phyloP scores from a whole-genome alignment of 768 basidiomycete species.

The Pleurotus citrinopileatus region DNA sequence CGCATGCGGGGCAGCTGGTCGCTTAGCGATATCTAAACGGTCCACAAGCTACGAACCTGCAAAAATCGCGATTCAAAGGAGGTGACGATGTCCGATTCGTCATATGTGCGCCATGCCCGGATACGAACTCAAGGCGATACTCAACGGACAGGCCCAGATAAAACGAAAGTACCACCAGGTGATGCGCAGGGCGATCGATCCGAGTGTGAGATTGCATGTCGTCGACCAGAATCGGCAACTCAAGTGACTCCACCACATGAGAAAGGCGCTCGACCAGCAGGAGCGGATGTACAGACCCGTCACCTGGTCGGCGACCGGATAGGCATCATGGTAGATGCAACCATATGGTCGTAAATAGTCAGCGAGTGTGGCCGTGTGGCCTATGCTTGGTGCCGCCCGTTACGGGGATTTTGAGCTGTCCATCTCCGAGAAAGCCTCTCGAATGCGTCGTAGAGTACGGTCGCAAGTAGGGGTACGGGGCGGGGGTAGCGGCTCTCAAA shows the following conservation, averaged over 20 bases:
- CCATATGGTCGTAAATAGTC: conserved; percentile 3
- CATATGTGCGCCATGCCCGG: conserved; percentile 6
- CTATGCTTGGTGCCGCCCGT: neutral
- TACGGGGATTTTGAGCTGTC: neutral
- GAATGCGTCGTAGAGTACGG: too few relatives aligned
- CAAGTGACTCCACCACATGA: conserved; percentile 5
- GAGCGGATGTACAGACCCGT: neutral
- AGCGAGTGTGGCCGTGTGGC: neutral
- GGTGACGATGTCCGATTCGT: conserved; percentile 8
- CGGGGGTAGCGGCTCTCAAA: too few relatives aligned
- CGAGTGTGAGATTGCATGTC: neutral
- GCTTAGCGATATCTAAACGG: conserved; percentile 7
- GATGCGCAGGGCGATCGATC: conserved; percentile 1
- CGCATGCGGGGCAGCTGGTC: conserved; percentile 4
- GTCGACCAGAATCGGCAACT: conserved; percentile 5
- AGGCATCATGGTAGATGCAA: neutral
- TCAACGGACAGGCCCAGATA: neutral
- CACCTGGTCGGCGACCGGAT: conserved; percentile 1
- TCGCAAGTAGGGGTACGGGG: too few relatives aligned
- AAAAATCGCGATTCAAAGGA: neutral
- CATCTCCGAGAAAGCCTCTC: too few relatives aligned
- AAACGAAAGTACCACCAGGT: conserved; percentile 3
- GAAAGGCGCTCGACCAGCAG: conserved; percentile 4
- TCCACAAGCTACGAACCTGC: conserved; percentile 4
- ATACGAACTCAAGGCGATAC: neutral